These are phyloP conservation scores for Mortierella alpina DNA, from an alignment of 192 early-diverging fungal genomes.

Conservation along the genomic window DNA sequence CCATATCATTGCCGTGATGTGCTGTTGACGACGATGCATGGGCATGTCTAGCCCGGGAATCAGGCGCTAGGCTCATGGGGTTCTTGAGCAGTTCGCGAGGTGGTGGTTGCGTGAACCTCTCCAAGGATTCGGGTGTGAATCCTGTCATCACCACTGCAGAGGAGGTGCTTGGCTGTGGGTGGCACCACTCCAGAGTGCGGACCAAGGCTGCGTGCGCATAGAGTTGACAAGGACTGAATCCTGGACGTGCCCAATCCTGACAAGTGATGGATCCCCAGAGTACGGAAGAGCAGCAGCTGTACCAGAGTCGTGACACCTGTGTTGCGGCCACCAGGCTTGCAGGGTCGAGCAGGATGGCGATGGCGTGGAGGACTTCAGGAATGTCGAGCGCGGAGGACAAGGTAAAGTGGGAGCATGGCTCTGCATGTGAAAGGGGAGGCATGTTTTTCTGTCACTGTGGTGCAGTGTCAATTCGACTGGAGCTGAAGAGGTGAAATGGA, in stretches of 20 bases:
- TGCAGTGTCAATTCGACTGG: too few relatives aligned
- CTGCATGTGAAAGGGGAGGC: too few relatives aligned
- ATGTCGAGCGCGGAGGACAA: conserved; percentile 8
- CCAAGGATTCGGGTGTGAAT: not conserved
- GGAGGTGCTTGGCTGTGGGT: not conserved
- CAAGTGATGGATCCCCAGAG: conserved; percentile 16
- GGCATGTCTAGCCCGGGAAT: not conserved
- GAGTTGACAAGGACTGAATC: conserved; percentile 18
- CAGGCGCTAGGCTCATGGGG: not conserved
- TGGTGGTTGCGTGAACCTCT: not conserved
- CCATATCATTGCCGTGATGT: not conserved
- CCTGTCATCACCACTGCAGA: not conserved
- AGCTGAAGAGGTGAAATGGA: too few relatives aligned
- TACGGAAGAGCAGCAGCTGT: conserved; percentile 7
- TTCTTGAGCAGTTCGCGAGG: not conserved
- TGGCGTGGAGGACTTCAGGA: conserved; percentile 10
- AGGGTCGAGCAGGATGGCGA: conserved; percentile 12
- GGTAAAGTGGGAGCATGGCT: too few relatives aligned
- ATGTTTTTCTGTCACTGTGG: too few relatives aligned
- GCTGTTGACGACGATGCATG: not conserved
- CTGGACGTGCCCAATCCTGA: conserved; percentile 9
- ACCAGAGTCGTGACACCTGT: conserved; percentile 25
- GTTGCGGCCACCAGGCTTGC: conserved; percentile 8
- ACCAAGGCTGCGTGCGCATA: conserved; percentile 24
- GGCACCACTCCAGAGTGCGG: conserved; percentile 10